Conservation (phyloP, 2,329 filamentous ascomycete genomes). For the Diplodia scrobiculata region DNA sequence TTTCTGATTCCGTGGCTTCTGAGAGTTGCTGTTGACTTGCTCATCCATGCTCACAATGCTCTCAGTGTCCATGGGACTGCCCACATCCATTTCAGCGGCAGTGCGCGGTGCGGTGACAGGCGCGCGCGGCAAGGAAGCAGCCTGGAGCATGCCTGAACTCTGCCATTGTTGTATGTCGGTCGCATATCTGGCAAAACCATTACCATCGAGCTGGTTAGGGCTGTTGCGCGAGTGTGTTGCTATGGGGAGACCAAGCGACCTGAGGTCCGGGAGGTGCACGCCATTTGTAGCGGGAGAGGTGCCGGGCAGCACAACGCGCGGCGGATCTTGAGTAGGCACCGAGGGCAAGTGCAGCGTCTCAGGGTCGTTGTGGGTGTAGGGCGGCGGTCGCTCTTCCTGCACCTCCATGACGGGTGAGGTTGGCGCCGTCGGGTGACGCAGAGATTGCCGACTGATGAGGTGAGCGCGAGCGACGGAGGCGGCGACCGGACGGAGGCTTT, state of each 20-base stretch:
- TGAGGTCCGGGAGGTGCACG: constrained; percentile 50
- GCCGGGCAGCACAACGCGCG: constrained; percentile 29
- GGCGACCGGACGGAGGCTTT: neutral
- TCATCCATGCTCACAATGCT: constrained; percentile 48
- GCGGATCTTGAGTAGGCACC: constrained; percentile 45
- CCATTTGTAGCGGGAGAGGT: constrained; percentile 31
- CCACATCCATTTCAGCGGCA: constrained; percentile 42
- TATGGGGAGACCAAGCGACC: constrained; percentile 48
- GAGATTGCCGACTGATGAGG: constrained; percentile 24
- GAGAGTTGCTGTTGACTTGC: constrained; percentile 31
- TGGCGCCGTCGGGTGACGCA: constrained; percentile 26
- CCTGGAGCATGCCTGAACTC: constrained; percentile 31
- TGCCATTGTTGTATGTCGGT: constrained; percentile 36
- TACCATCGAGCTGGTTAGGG: constrained; percentile 34
- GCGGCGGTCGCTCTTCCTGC: constrained; percentile 45
- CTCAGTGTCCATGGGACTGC: constrained; percentile 50
- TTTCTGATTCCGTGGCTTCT: constrained; percentile 34
- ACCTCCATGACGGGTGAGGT: constrained; percentile 34
- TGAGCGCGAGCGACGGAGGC: neutral
- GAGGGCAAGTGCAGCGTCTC: constrained; percentile 48
- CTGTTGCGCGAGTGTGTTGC: constrained; percentile 41
- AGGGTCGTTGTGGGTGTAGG: constrained; percentile 49
- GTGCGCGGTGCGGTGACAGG: constrained; percentile 38
- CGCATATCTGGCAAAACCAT: constrained; percentile 38
- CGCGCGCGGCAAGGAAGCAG: constrained; percentile 38